These are phyloP conservation scores for Kwoniella dendrophila DNA, from an alignment of 768 basidiomycete genomes.

Conservation along the genomic window DNA sequence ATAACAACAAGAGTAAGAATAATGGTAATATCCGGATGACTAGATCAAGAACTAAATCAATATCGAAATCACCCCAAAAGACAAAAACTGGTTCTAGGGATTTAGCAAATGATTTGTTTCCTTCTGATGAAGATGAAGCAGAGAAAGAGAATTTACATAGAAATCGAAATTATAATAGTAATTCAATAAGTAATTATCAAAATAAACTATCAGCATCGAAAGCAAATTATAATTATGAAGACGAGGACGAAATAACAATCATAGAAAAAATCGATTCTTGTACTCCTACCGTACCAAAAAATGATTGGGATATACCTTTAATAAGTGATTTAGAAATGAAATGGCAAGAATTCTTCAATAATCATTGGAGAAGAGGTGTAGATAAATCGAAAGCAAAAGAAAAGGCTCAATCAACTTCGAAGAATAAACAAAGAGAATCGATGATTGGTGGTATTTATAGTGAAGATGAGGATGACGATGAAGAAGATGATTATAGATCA, in stretches of 20 bases:
- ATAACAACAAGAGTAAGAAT: background rate
- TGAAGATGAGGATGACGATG: constrained; percentile 6
- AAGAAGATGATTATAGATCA: constrained; percentile 4
- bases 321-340: constrained; percentile 8
- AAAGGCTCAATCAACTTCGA: background rate
- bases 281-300: too few species aligned
- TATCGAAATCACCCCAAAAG: constrained; percentile 4
- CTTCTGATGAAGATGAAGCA: background rate
- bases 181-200: too few species aligned
- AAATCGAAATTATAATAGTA: background rate
- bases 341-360: constrained; percentile 38
- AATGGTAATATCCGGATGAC: background rate
- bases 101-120: background rate
- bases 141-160: background rate
- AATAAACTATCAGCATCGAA: too few species aligned
- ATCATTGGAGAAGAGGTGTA: constrained; percentile 46
- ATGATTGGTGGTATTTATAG: constrained; percentile 2
- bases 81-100: background rate
- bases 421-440: background rate
- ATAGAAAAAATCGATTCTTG: background rate
- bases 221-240: too few species aligned
- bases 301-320: constrained; percentile 16
- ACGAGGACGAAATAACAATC: background rate
- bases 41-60: background rate
- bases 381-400: constrained; percentile 16